Conservation (phyloP, 208 protist species). For the Porcisia deanei region DNA sequence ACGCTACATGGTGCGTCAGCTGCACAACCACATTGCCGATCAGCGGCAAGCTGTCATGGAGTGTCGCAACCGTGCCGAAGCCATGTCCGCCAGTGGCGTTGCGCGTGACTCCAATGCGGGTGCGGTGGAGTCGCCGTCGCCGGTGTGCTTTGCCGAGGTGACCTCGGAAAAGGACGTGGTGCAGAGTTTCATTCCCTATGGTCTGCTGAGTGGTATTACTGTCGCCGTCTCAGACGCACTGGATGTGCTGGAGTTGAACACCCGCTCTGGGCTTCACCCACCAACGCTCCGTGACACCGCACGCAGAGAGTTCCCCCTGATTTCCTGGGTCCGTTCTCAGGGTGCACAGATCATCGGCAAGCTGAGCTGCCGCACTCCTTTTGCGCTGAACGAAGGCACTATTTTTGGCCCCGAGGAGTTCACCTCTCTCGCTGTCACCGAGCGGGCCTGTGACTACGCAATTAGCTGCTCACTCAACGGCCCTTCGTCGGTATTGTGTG, state of each 20-base stretch:
- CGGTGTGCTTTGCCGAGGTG: conserved; percentile 67
- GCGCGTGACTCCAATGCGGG: conserved; percentile 12
- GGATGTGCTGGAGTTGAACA: conserved; percentile 75
- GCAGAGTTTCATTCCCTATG: conserved; percentile 53
- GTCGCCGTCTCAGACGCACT: conserved; percentile 77
- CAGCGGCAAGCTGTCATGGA: conserved; percentile 62
- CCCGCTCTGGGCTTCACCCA: conserved; percentile 57
- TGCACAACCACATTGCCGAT: conserved; percentile 53
- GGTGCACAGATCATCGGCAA: conserved; percentile 82
- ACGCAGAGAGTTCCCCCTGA: conserved; percentile 69
- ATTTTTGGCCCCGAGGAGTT: conserved; percentile 57
- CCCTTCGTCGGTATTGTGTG: conserved; percentile 62
- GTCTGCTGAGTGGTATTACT: conserved; percentile 75
- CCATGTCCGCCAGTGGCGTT: conserved; percentile 51
- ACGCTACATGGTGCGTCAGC: conserved; percentile 50
- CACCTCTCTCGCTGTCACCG: conserved; percentile 46
- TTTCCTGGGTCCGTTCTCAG: conserved; percentile 79
- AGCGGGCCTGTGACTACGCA: conserved; percentile 73
- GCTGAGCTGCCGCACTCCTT: conserved; percentile 65
- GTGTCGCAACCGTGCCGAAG: conserved; percentile 54
- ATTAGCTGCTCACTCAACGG: conserved; percentile 75
- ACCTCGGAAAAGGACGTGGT: conserved; percentile 54
- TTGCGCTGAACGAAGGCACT: conserved; percentile 67
- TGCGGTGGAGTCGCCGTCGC: conserved; percentile 9
- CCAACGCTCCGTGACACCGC: conserved; percentile 57